Evolutionary conservation across 805 yeast species (phyloP).

Genomic region (Cyberlindnera amylophila): DNA sequence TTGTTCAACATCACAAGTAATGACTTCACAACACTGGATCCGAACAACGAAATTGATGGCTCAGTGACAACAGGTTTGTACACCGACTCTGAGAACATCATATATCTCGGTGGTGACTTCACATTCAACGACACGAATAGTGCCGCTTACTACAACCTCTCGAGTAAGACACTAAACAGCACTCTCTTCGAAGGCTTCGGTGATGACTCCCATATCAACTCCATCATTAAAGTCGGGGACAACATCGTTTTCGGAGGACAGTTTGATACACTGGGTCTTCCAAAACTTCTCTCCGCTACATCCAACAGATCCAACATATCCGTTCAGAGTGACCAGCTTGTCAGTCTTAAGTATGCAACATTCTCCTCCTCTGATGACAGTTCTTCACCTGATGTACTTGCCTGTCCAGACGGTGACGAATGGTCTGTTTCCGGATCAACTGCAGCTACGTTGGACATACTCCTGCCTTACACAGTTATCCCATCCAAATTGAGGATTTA

Average conservation of each 20-base stretch:
- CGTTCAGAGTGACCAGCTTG: slow-evolving; percentile 55
- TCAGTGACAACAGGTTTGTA: slow-evolving; percentile 43
- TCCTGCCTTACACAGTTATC: slow-evolving; percentile 48
- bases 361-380: slow-evolving; percentile 41
- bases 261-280: slow-evolving; percentile 45
- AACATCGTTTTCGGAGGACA: slow-evolving; percentile 78
- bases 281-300: slow-evolving; percentile 24
- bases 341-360: slow-evolving; percentile 54
- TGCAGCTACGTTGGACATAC: slow-evolving; percentile 65
- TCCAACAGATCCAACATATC: slow-evolving; percentile 38
- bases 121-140: slow-evolving; percentile 49
- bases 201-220: slow-evolving; percentile 49
- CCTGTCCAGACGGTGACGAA: slow-evolving; percentile 52
- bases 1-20: slow-evolving; percentile 31
- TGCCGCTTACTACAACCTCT: slow-evolving; percentile 59
- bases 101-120: slow-evolving; percentile 83
- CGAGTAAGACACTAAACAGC: slow-evolving; percentile 36
- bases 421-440: slow-evolving; percentile 52
- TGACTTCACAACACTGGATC: slow-evolving; percentile 26
- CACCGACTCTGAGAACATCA: slow-evolving; percentile 41
- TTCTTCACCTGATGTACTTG: slow-evolving; percentile 27
- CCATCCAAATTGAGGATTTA: slow-evolving; percentile 76
- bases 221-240: slow-evolving; percentile 51
- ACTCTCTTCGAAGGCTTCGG: slow-evolving; percentile 80
- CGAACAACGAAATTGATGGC: slow-evolving; percentile 30